phyloP scores from a whole-genome alignment of 768 basidiomycete genomes.

The Asterophora parasitica region DNA sequence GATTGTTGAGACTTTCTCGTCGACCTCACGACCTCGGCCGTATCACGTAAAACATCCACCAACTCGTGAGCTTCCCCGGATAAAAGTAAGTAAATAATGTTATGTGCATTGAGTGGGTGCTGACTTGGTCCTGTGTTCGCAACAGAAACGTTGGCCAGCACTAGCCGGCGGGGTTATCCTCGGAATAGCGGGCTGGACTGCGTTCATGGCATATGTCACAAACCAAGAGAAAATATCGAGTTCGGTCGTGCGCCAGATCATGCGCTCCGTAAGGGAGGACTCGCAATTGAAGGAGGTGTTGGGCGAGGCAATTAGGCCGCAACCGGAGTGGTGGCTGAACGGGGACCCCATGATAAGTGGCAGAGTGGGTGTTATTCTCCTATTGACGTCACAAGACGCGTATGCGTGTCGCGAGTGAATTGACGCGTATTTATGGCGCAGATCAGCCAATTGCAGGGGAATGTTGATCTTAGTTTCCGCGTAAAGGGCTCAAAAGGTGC shows the following conservation, averaged over 20 bases:
- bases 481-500: constrained; percentile 67
- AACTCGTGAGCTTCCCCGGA: constrained; percentile 30
- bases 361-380: constrained; percentile 39
- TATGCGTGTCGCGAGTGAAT: background rate
- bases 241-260: constrained; percentile 65
- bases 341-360: constrained; percentile 71
- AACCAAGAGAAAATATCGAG: constrained; percentile 77
- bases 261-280: constrained; percentile 54
- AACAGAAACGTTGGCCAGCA: constrained; percentile 54
- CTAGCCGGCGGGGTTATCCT: constrained; percentile 42
- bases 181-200: constrained; percentile 61
- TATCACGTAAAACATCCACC: constrained; percentile 29
- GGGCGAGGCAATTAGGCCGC: constrained; percentile 61
- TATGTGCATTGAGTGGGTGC: background rate
- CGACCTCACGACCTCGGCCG: constrained; percentile 33
- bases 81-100: constrained; percentile 23
- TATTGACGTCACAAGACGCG: no score
- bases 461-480: constrained; percentile 73
- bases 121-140: background rate
- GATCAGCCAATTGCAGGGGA: constrained; percentile 73
- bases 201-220: constrained; percentile 63
- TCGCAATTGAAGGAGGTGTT: constrained; percentile 45
- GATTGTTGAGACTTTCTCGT: constrained; percentile 20
- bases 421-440: constrained; percentile 21
- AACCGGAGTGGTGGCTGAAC: constrained; percentile 71